Evolutionary conservation across 2,329 filamentous ascomycete genomes (phyloP).

Genomic region (Alternaria postmessia): DNA sequence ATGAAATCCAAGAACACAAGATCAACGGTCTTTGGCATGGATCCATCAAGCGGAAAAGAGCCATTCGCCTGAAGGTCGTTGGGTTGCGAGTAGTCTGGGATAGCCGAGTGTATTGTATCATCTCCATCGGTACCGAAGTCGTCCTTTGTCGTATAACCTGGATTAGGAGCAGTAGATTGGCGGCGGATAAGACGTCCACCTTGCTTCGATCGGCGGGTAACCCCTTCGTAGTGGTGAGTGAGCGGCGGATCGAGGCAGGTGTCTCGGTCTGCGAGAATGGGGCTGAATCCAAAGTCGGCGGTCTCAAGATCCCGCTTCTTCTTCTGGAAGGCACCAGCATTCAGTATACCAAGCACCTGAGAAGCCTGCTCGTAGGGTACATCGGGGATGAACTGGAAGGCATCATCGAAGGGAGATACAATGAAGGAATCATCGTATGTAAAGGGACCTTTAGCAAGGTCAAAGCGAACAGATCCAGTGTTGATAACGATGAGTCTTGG

Average conservation of each 20-base stretch:
- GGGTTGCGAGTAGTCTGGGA: constrained; percentile 59
- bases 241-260: constrained; percentile 60
- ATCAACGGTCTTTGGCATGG: constrained; percentile 58
- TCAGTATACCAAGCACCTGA: constrained; percentile 54
- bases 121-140: constrained; percentile 66
- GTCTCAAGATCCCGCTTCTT: constrained; percentile 45
- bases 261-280: constrained; percentile 52
- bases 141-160: constrained; percentile 65
- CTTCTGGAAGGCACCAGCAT: constrained; percentile 52
- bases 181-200: constrained; percentile 60
- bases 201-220: constrained; percentile 38
- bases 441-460: constrained; percentile 69
- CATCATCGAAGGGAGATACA: constrained; percentile 63
- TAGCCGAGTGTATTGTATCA: constrained; percentile 61
- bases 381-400: constrained; percentile 62
- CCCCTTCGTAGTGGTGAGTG: constrained; percentile 34
- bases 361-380: constrained; percentile 60
- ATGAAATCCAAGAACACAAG: constrained; percentile 64
- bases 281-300: constrained; percentile 49
- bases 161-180: constrained; percentile 52
- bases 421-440: constrained; percentile 64
- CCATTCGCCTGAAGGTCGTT: constrained; percentile 61
- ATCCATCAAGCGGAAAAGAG: constrained; percentile 57
- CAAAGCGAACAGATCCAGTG: constrained; percentile 68
- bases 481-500: constrained; percentile 68